phyloP scores from a whole-genome alignment of 2,329 filamentous ascomycete species.

The Penicillium oxalicum region DNA sequence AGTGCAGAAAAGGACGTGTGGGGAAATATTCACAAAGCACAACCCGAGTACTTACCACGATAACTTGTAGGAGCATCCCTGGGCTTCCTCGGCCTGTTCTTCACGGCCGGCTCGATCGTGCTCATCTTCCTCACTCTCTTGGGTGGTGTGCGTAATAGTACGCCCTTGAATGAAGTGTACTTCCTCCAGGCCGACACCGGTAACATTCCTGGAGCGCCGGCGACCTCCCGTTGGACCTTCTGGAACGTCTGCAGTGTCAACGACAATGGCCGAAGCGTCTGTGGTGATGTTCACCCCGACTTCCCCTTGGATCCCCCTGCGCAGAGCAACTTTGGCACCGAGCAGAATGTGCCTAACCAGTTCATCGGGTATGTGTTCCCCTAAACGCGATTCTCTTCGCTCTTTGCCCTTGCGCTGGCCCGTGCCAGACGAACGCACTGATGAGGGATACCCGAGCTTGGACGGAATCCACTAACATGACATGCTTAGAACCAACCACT shows the following conservation, averaged over 20 bases:
- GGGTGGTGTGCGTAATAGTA: conserved; percentile 50
- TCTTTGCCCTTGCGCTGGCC: no score
- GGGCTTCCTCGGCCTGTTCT: conserved; percentile 53
- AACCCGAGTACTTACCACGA: no score
- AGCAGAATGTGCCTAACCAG: conserved; percentile 45
- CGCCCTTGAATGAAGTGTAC: conserved; percentile 67
- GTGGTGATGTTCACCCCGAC: conserved; percentile 56
- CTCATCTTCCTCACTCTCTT: conserved; percentile 62
- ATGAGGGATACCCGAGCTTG: no score
- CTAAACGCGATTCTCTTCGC: neutral
- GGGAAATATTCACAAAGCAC: no score
- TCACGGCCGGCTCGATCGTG: conserved; percentile 57
- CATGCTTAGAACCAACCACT: conserved; percentile 51
- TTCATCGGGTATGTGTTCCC: conserved; percentile 47
- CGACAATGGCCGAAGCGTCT: conserved; percentile 54
- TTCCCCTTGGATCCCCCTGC: conserved; percentile 59
- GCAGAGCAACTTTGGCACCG: conserved; percentile 54
- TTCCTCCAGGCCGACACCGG: conserved; percentile 77
- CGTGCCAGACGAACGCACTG: no score
- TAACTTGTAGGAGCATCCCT: conserved; percentile 47
- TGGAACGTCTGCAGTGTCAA: conserved; percentile 70
- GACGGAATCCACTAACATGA: neutral
- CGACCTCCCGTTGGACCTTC: conserved; percentile 78
- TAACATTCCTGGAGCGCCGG: conserved; percentile 62
- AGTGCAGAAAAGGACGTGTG: neutral